Conservation (phyloP, 1,139 yeast species). For the Taphrina communis region DNA sequence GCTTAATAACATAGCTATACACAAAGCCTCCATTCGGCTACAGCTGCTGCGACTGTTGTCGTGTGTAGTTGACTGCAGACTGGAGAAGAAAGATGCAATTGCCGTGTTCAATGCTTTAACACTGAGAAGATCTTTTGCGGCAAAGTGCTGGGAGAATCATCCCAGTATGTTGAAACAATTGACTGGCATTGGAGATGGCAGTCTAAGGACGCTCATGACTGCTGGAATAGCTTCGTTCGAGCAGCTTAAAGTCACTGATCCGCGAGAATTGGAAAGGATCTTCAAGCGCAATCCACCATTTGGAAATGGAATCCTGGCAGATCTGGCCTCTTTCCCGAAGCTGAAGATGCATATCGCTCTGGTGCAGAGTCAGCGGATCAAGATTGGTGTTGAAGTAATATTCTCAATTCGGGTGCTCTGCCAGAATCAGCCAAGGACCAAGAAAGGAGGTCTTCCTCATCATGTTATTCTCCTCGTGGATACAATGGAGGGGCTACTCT, state of each 20-base stretch:
- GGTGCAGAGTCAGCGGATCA: slow-evolving; percentile 19
- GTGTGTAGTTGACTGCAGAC: slow-evolving; percentile 57
- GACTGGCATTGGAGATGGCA: slow-evolving; percentile 56
- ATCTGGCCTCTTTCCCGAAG: slow-evolving; percentile 51
- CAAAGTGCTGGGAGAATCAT: slow-evolving; percentile 60
- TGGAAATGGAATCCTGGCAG: slow-evolving; percentile 52
- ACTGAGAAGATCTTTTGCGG: slow-evolving; percentile 54
- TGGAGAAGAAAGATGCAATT: slow-evolving; percentile 54
- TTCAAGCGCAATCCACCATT: slow-evolving; percentile 55
- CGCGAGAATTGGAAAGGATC: slow-evolving; percentile 54
- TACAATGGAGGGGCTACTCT: slow-evolving; percentile 24
- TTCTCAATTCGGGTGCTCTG: not conserved
- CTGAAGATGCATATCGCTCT: slow-evolving; percentile 43
- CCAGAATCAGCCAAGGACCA: slow-evolving; percentile 11
- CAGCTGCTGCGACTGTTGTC: slow-evolving; percentile 55
- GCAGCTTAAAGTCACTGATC: slow-evolving; percentile 50
- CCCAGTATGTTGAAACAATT: slow-evolving; percentile 57
- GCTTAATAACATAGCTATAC: slow-evolving; percentile 55
- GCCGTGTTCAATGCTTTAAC: slow-evolving; percentile 54
- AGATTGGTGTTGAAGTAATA: slow-evolving; percentile 5
- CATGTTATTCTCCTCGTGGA: slow-evolving; percentile 23
- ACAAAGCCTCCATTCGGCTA: slow-evolving; percentile 55
- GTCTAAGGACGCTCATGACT: slow-evolving; percentile 54
- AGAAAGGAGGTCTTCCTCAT: slow-evolving; percentile 17
- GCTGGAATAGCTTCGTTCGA: slow-evolving; percentile 52